Base-by-base conservation (phyloP, 805 yeast species). In the Candida oleophila region DNA sequence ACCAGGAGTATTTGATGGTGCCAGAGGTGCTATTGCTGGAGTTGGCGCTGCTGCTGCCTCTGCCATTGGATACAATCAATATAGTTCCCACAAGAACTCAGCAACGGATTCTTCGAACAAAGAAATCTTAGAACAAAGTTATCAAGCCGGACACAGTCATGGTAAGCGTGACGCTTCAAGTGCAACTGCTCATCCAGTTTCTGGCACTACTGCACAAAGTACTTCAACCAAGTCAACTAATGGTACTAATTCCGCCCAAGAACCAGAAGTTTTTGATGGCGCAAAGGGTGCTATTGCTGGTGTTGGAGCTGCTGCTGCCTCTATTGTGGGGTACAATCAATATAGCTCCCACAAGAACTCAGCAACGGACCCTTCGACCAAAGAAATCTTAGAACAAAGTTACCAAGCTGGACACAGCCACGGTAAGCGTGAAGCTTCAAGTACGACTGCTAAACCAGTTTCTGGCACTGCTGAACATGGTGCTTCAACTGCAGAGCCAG, bases 1-100 rank as follows among this genome's bases (percentile, higher is more conserved):
- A 19, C 54, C 51, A 12, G 54, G 54, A 20, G 15, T 43, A n/a
- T 48, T 53, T n/a, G 59, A 48, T n/a, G 58, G 57, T 16, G 55
- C 53, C 22, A 43, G 33, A 12, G 55, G 50, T 25, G 49, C 55
- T 15, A 25, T 47, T 19, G 43, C 44, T 8, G 48, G 44, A 3
- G 42, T 48, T 30, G 57, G 51, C 19, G 51, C 53, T 16, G 46
- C 32, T 19, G 41, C 53, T 14, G 55, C 49, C 22, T 48, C 54
- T 15, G 32, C 47, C n/a, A 38, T 41, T 8, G 48, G 46, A 2
- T 40, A 49, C 19, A 55, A 50, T 28, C 48, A 51, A n/a, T 44
- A 22, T 15, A 39, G 46, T 14, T 15, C 32, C 11, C 21, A 22
- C n/a, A 7, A 5, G 11, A 11, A 25, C 30, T 25, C 30, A 25